Evolutionary conservation across 306 rosid species (phyloP).

Genomic region (Adenanthera pavonina): DNA sequence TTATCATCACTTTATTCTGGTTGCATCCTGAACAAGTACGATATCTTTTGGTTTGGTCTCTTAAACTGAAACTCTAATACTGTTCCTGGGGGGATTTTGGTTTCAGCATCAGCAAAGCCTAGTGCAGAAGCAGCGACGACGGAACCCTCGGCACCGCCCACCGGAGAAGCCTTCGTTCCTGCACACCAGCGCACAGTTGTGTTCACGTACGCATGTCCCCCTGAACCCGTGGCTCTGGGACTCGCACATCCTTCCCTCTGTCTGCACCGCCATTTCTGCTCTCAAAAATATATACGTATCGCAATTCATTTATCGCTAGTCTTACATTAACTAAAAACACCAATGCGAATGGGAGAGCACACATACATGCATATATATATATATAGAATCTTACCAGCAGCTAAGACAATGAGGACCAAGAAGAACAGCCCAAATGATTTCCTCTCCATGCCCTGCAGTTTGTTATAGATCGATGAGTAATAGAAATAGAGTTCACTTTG

Average conservation of each 20-base stretch:
- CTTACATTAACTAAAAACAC: too few species aligned
- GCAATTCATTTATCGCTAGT: too few species aligned
- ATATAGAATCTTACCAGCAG: slow-evolving; percentile 41
- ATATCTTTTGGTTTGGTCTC: background rate
- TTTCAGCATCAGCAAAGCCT: slow-evolving; percentile 5
- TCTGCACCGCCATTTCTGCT: slow-evolving; percentile 33
- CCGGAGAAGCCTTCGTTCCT: slow-evolving; percentile 45
- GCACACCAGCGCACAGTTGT: slow-evolving; percentile 50
- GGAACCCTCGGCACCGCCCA: slow-evolving; percentile 45
- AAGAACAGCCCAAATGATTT: slow-evolving; percentile 38
- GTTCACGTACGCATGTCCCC: slow-evolving; percentile 22
- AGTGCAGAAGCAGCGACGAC: slow-evolving; percentile 49
- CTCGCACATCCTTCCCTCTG: slow-evolving; percentile 42
- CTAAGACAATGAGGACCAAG: slow-evolving; percentile 43
- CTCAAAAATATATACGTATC: background rate
- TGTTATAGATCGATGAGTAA: background rate
- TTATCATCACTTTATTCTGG: background rate
- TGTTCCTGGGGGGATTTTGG: too few species aligned
- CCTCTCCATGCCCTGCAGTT: slow-evolving; percentile 24
- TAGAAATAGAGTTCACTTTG: background rate
- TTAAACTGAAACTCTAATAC: background rate
- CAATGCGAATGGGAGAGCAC: too few species aligned
- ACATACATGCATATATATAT: background rate
- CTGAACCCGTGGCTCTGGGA: slow-evolving; percentile 43
- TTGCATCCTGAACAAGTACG: background rate